Conservation (phyloP, 768 basidiomycete genomes). For the Russula brevipes region DNA sequence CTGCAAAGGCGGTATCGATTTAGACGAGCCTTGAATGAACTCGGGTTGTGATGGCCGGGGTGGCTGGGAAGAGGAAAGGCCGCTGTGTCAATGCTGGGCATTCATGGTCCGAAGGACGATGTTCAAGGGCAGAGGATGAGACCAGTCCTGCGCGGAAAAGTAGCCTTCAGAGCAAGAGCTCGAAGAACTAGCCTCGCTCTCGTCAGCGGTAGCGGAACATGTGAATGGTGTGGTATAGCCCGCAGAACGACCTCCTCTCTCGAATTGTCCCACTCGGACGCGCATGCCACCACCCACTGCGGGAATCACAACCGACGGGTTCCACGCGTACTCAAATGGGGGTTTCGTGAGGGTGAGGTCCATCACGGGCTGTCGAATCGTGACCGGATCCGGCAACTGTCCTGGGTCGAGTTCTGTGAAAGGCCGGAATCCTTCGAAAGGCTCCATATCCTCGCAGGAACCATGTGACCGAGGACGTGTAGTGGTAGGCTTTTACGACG, state of each 20-base stretch:
- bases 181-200: background rate
- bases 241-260: background rate
- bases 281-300: slow-evolving; percentile 17
- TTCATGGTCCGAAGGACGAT: background rate
- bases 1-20: background rate
- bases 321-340: slow-evolving; percentile 6
- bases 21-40: slow-evolving; percentile 17
- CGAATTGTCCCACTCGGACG: slow-evolving; percentile 19
- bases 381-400: slow-evolving; percentile 3
- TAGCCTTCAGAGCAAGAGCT: slow-evolving; percentile 8
- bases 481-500: slow-evolving; percentile 2
- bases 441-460: slow-evolving; percentile 21
- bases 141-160: slow-evolving; percentile 11
- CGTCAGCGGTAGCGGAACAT: background rate
- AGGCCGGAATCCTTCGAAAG: slow-evolving; percentile 14
- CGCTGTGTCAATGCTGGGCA: background rate
- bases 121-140: background rate
- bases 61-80: background rate
- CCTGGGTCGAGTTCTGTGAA: slow-evolving; percentile 14
- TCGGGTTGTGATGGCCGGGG: background rate
- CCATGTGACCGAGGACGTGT: slow-evolving; percentile 11
- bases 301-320: slow-evolving; percentile 9
- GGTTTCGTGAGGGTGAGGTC: background rate
- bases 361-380: slow-evolving; percentile 6
- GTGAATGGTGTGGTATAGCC: background rate